Base-by-base conservation (phyloP, 2,329 filamentous ascomycete species). In the Aspergillus arachidicola region DNA sequence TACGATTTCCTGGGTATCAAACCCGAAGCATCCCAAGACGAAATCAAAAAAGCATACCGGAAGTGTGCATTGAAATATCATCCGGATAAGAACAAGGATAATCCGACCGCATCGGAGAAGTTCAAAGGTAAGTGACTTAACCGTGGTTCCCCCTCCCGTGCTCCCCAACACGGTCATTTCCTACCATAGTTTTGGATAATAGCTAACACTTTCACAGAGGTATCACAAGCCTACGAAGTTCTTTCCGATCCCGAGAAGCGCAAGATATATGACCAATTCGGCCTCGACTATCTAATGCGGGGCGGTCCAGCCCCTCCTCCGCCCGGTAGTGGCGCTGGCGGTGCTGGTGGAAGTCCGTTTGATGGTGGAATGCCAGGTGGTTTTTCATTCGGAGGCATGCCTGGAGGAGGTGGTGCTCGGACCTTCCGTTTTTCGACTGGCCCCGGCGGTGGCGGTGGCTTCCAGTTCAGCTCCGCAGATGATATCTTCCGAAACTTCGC, bases 41-140 rank as follows among this genome's bases (percentile, higher is more conserved):
- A 98, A 69, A 96, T 99, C 78, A 98, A 97, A 79, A 99, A 98
- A 78, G 95, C 89, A 63, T 77, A 93, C 59, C 75, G 91, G 67
- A 97, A 97, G 85, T 86, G 89, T 61, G 94, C 94, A 60, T 81
- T 98, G 76, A 96, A 94, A 82, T 94, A 89, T 81, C 95, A 99
- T 76, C 95, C 95, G 7, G 95, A 99, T 84, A 99, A 98, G 85
- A 99, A 98, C 85, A 94, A 94, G 79, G 90, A 96, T 81, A 93
- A 94, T 72, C 89, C 93, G 34, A 82, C 88, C 58, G 92, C 94
- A 10, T 84, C 88, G 64, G 95, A 98, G 77, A 97, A 94, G 80
- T 99, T 99, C 85, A 99, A 99, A 82, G 85, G 85, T 85, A 79
- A 66, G 78, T 71, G n/a, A 43, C 41, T 34, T 36, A 19, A n/a